phyloP scores from a whole-genome alignment of 495 filamentous ascomycete species.

The Cudoniella acicularis region DNA sequence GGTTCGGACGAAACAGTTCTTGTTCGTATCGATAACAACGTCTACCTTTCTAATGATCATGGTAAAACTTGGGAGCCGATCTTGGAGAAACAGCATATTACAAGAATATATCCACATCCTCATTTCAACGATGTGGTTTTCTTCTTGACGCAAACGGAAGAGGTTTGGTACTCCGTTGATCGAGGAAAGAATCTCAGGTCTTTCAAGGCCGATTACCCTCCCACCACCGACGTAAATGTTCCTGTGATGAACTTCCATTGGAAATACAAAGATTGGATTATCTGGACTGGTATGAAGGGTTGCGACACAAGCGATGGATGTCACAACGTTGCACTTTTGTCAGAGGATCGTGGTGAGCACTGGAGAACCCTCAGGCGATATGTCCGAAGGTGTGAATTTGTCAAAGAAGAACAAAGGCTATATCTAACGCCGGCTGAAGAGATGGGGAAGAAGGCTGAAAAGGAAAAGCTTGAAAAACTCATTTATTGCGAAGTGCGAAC shows the following conservation, averaged over 20 bases:
- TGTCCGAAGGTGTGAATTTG: constrained; percentile 79
- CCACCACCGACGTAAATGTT: constrained; percentile 28
- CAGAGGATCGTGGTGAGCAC: constrained; percentile 64
- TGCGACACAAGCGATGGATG: constrained; percentile 52
- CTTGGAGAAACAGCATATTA: constrained; percentile 54
- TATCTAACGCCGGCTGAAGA: not conserved
- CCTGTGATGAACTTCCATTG: constrained; percentile 75
- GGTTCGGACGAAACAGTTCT: constrained; percentile 79
- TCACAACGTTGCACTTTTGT: constrained; percentile 65
- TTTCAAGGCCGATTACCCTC: constrained; percentile 58
- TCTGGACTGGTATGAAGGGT: constrained; percentile 75
- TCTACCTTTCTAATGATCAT: constrained; percentile 75
- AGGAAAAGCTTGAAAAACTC: constrained; percentile 49
- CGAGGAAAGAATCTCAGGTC: constrained; percentile 62
- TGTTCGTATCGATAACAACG: constrained; percentile 61
- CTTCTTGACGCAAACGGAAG: constrained; percentile 66
- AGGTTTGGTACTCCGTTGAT: constrained; percentile 74
- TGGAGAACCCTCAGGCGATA: constrained; percentile 68
- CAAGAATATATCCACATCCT: constrained; percentile 65
- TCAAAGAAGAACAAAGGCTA: constrained; percentile 52
- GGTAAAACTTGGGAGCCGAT: constrained; percentile 75
- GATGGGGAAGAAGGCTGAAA: constrained; percentile 37
- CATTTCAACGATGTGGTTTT: constrained; percentile 81
- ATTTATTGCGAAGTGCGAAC: constrained; percentile 77
- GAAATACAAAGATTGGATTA: constrained; percentile 74